Base-by-base conservation (phyloP, 2,329 filamentous ascomycete species). In the Thielaviopsis musarum region DNA sequence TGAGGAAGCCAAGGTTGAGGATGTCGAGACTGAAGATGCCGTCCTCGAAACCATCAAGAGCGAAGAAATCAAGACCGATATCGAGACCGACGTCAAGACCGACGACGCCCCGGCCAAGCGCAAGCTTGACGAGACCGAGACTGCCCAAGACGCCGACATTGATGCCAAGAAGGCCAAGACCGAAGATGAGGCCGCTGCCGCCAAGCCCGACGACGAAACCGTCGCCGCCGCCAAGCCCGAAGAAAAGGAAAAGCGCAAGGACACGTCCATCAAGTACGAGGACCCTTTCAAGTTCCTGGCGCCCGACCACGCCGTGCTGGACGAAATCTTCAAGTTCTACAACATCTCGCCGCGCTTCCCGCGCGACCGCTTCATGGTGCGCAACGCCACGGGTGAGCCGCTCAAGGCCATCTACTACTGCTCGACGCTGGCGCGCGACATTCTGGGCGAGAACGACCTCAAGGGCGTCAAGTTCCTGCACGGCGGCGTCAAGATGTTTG, bases 331-430 rank as follows among this genome's bases (percentile, higher is more conserved):
- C 66, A 71, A 80, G 2, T 97, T 97, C 73, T 98, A 97, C 74
- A 78, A 85, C 58, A 77, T 97, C 63, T 91, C 88, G 0, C 71
- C 82, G 0, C 84, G 85, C 54, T 98, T 98, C 75, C 93, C 93
- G 0, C 78, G 84, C 22, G 87, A 95, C 70, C 84, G 91, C 59
- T 98, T 93, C 75, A 88, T 98, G 84, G 93, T 98, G 57, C 87
- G 93, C 66, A 98, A 98, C 73, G 88, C 88, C 26, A 79, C 85
- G 63, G 93, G 90, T 54, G 83, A 89, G 68, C 89, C 91, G 0
- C 84, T 88, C 57, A 95, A 95, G 75, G 93, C 91, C 28, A 91
- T 98, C 66, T 98, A 98, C 78, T 98, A 97, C 76, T 94, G 90
- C 12, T 91, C 86, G 41, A 80, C 82, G 4, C 78, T 97, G 13